Percentiles rank a stretch among this genome's conserved stretches.
Evolutionary conservation across 208 protist genomes (phyloP).

Genomic region (Wallacemonas sp.): DNA sequence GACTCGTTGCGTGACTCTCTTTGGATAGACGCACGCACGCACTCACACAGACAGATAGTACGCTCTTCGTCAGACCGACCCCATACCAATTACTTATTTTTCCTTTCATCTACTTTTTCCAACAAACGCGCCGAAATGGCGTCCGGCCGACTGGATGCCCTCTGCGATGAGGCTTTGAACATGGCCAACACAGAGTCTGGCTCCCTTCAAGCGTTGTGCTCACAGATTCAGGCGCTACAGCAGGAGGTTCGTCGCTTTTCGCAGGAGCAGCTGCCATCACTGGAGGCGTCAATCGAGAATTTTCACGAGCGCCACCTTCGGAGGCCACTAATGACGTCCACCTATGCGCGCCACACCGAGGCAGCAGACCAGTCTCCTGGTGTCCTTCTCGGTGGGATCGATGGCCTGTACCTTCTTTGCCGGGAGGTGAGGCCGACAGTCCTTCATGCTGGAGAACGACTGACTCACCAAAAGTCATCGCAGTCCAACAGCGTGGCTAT

Average conservation of each 20-base stretch:
- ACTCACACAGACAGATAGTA: too few relatives aligned
- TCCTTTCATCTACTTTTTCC: background rate
- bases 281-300: constrained; percentile 26
- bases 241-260: constrained; percentile 17
- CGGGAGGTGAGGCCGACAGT: constrained; percentile 17
- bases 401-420: constrained; percentile 28
- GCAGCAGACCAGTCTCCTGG: constrained; percentile 18
- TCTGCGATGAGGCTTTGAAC: constrained; percentile 32
- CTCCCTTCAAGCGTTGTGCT: constrained; percentile 19
- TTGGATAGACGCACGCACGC: too few relatives aligned
- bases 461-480: constrained; percentile 8
- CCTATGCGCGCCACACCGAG: constrained; percentile 1
- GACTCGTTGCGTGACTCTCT: too few relatives aligned
- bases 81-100: too few relatives aligned
- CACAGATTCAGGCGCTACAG: constrained; percentile 12
- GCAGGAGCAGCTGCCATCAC: constrained; percentile 17
- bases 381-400: constrained; percentile 24
- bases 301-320: constrained; percentile 30
- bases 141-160: constrained; percentile 20
- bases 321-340: constrained; percentile 14
- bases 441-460: constrained; percentile 9
- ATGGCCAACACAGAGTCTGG: constrained; percentile 14
- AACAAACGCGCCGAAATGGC: background rate
- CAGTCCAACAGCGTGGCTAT: constrained; percentile 23
- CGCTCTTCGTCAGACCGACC: too few relatives aligned